These are phyloP conservation scores for Sclerotiophoma versabilis DNA, from an alignment of 2,329 filamentous ascomycete genomes.

Conservation along the genomic window DNA sequence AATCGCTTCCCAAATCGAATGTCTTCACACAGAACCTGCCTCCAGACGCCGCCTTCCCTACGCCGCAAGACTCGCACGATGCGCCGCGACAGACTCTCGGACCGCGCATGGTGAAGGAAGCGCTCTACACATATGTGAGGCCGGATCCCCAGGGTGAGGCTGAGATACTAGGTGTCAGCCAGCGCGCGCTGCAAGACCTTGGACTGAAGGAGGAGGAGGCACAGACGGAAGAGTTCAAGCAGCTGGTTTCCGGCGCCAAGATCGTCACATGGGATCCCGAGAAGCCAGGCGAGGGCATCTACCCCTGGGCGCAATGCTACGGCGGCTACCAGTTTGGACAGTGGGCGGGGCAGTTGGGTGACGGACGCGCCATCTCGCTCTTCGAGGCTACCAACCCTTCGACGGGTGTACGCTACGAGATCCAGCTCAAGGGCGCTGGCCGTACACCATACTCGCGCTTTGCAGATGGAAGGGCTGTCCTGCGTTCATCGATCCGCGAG, in stretches of 20 bases:
- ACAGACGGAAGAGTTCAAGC: slow-evolving; percentile 74
- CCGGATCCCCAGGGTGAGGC: slow-evolving; percentile 75
- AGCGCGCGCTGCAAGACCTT: slow-evolving; percentile 80
- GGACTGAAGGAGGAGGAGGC: slow-evolving; percentile 74
- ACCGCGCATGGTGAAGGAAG: slow-evolving; percentile 83
- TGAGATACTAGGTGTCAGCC: slow-evolving; percentile 82
- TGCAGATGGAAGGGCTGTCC: slow-evolving; percentile 91
- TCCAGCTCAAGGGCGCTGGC: slow-evolving; percentile 94
- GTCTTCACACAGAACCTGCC: slow-evolving; percentile 73
- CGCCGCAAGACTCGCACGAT: slow-evolving; percentile 79
- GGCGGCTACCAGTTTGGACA: slow-evolving; percentile 76
- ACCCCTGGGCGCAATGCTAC: slow-evolving; percentile 99
- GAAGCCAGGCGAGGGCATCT: slow-evolving; percentile 64
- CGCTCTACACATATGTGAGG: slow-evolving; percentile 88
- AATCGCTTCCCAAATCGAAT: slow-evolving; percentile 68
- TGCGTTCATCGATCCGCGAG: slow-evolving; percentile 91
- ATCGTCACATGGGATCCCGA: slow-evolving; percentile 80
- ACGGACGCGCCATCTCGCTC: slow-evolving; percentile 91
- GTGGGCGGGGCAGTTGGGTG: slow-evolving; percentile 95
- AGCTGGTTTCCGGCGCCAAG: slow-evolving; percentile 81
- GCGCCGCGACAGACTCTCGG: slow-evolving; percentile 78
- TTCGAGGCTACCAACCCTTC: slow-evolving; percentile 84
- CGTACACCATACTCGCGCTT: slow-evolving; percentile 95
- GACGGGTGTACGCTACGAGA: slow-evolving; percentile 78
- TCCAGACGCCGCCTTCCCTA: slow-evolving; percentile 78